These are phyloP conservation scores for Botrytis cinerea DNA, from an alignment of 2,329 filamentous ascomycete genomes.

Conservation along the genomic window DNA sequence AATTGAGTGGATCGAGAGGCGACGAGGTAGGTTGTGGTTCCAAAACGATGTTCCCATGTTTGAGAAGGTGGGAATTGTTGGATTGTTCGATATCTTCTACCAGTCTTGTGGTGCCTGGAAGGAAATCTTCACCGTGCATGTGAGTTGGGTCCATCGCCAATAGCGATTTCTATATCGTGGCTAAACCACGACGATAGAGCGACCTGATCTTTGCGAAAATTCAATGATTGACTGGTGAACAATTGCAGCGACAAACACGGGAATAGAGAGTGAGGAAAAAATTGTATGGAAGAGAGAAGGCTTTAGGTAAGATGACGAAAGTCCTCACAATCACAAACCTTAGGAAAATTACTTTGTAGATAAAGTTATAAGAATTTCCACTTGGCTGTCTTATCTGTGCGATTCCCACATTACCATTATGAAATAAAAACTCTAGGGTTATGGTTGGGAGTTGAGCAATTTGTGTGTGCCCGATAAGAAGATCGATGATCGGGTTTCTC, in stretches of 20 bases:
- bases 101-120: slow-evolving; percentile 35
- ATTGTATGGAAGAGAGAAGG: not conserved
- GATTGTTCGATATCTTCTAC: slow-evolving; percentile 31
- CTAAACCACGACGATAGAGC: slow-evolving; percentile 18
- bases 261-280: not conserved
- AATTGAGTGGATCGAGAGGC: slow-evolving; percentile 56
- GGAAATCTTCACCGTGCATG: slow-evolving; percentile 28
- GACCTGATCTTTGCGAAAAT: slow-evolving; percentile 5
- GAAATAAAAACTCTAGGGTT: slow-evolving; percentile 16
- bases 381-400: slow-evolving; percentile 13
- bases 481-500: slow-evolving; percentile 1
- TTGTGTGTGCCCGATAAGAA: slow-evolving; percentile 19
- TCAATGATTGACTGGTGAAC: slow-evolving; percentile 4
- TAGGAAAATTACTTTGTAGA: not conserved
- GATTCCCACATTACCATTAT: slow-evolving; percentile 15
- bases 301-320: slow-evolving; percentile 3
- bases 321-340: not conserved
- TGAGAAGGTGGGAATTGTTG: slow-evolving; percentile 30
- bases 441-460: not conserved
- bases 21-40: slow-evolving; percentile 55
- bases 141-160: slow-evolving; percentile 19
- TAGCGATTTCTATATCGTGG: slow-evolving; percentile 17
- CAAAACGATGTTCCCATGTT: slow-evolving; percentile 50
- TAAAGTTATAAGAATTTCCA: slow-evolving; percentile 17
- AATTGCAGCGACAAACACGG: not conserved